Evolutionary conservation across 345 rosid species (phyloP), one percentile per base, ranked within the genome.

Genomic region (Leavenworthia alabamica): DNA sequence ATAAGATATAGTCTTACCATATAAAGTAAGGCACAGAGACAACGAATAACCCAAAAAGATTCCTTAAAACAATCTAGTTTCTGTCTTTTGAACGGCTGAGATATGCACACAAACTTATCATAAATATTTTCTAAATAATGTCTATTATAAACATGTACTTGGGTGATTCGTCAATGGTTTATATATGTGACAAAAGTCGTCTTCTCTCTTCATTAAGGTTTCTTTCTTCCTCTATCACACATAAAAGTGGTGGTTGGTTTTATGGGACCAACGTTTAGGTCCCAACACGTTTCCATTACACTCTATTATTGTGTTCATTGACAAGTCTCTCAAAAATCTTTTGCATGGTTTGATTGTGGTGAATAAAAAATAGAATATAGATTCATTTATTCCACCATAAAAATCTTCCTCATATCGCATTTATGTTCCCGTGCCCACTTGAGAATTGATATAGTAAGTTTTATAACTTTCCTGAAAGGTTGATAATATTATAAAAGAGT

Each of bases 171-270:
- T 52, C 24, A 51, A 51, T 51, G 39, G 15, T 50, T 28, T 17
- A 20, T 22, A 2, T 35, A 8, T 29, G 40, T 54, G n/a, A 36
- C 60, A n/a, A 19, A 12, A 57, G 32, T 60, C 62, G 16, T 24
- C 5, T 36, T 26, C 44, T 31, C 42, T 45, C 65, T 27, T 45
- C 44, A 33, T 32, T 20, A 20, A 45, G 65, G 53, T 60, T 60
- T 42, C n/a, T 26, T 8, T 19, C 29, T 19, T 33, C 29, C 2
- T 14, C 2, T 45, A 43, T n/a, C 54, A 60, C 45, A 33, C 15
- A 44, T 8, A 13, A 33, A 60, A 32, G 14, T 60, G 55, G 66
- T 60, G 6, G 66, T 60, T 60, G 44, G 45, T 32, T 33, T 60
- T 14, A 47, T 36, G n/a, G 36, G 64, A 59, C 64, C 42, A 42